Conservation (phyloP, 768 basidiomycete genomes). For the Mycena albidolilacea region DNA sequence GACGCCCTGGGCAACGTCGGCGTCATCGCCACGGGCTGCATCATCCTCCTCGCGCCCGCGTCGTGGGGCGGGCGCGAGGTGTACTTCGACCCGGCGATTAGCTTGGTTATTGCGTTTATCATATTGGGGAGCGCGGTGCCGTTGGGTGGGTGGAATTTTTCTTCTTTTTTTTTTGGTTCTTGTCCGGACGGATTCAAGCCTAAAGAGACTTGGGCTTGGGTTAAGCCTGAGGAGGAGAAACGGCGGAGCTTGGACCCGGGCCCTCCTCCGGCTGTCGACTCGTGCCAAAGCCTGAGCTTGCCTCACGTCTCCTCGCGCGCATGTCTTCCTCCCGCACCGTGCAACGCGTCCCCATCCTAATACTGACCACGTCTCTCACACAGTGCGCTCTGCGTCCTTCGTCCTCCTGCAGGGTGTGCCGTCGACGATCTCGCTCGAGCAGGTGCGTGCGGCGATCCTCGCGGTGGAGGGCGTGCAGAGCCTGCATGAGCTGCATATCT, state of each 20-base stretch:
- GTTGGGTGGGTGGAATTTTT: constrained; percentile 67
- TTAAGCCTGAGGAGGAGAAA: no score
- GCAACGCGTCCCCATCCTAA: neutral
- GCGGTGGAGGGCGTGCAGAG: constrained; percentile 88
- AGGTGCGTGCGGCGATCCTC: constrained; percentile 86
- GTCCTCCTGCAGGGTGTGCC: constrained; percentile 97
- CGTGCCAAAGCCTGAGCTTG: no score
- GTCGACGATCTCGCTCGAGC: constrained; percentile 89
- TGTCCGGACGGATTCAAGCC: no score
- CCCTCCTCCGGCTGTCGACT: no score
- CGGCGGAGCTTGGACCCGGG: no score
- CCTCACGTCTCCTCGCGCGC: no score
- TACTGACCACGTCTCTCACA: neutral
- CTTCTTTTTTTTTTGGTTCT: neutral
- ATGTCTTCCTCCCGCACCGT: neutral
- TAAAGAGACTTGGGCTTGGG: no score
- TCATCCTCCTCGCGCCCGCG: constrained; percentile 63
- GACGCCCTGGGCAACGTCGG: constrained; percentile 99
- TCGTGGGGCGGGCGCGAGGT: constrained; percentile 14
- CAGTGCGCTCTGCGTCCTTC: constrained; percentile 92
- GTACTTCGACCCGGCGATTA: constrained; percentile 95
- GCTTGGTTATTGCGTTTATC: constrained; percentile 93
- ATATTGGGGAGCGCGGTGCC: constrained; percentile 97
- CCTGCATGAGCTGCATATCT: constrained; percentile 95
- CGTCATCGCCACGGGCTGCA: constrained; percentile 93